Evolutionary conservation across 306 rosid species (phyloP).

Genomic region (Lathyrus oleraceus): DNA sequence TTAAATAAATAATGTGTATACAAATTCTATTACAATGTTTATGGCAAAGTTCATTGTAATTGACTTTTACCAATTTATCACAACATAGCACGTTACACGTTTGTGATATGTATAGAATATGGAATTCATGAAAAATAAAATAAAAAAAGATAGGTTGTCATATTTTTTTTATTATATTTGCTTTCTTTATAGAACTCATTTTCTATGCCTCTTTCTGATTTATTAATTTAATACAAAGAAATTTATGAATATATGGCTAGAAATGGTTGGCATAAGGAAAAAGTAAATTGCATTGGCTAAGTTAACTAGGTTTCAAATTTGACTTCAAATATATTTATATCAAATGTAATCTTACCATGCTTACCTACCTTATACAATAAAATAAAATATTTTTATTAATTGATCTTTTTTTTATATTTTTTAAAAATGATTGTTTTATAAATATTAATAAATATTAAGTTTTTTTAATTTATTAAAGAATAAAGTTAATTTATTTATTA

Average conservation of each 20-base stretch:
- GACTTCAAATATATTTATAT: neutral
- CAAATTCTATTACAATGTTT: constrained; percentile 27
- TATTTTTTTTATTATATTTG: neutral
- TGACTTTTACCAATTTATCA: neutral
- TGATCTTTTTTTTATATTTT: too few relatives aligned
- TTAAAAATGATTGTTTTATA: too few relatives aligned
- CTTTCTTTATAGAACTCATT: neutral
- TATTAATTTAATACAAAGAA: constrained; percentile 10
- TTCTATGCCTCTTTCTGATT: neutral
- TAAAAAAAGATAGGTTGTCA: constrained; percentile 3
- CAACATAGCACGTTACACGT: constrained; percentile 20
- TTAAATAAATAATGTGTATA: constrained; percentile 10
- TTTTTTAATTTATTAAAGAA: too few relatives aligned
- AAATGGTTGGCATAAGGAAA: neutral
- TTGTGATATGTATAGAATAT: constrained; percentile 17
- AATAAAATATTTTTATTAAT: neutral
- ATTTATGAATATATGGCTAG: neutral
- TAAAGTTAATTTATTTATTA: neutral
- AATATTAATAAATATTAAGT: too few relatives aligned
- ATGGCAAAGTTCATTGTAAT: constrained; percentile 15
- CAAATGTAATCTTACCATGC: neutral
- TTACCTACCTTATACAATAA: neutral
- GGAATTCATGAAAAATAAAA: constrained; percentile 13
- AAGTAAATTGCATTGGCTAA: neutral
- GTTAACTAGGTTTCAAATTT: neutral